Evolutionary conservation across 2,329 filamentous ascomycete species (phyloP), one percentile per base, ranked within the genome.

Genomic region (Dactylellina leptospora): DNA sequence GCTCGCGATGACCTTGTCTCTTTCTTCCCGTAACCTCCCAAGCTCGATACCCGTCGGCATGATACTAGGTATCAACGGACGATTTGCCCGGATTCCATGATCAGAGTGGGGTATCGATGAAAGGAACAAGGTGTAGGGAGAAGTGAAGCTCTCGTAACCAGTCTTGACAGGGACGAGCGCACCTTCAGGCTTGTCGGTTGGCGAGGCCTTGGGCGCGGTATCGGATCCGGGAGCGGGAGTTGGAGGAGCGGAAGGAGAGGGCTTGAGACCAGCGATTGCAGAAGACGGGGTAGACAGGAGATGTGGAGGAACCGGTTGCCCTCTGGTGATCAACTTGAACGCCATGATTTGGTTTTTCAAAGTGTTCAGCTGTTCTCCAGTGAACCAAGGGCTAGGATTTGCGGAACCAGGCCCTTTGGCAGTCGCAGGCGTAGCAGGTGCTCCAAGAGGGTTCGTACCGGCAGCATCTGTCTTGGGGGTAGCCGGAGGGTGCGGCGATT

Each of bases 1-100:
- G 80, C 96, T 97, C 81, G 95, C 96, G 20, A 97, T 83, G 50
- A 95, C 88, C 66, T 90, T 87, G 78, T 97, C 95, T 45, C 92
- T 87, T 78, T 97, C 92, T 75, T 93, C 90, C 55, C 91, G 87
- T 66, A 96, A 79, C 74, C 92, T 89, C 75, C 96, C 92, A 47
- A 93, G 86, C 78, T 99, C 92, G 54, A 97, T 85, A 6, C 95
- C 93, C 4, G 90, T 86, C 4, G 95, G 93, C 81, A 97, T 92
- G 62, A 96, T 87, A 74, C 91, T 92, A 0, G 95, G 92, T 38
- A 97, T 88, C 75, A 93, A 88, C 61, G 88, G 85, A 42, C 93
- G 88, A 74, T 91, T 89, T 74, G 88, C 87, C 69, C 93, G 88
- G 68, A 87, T 85, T 1, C 85, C 85, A 79, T 97, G 93, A 51